Conservation (phyloP, 225 moss, liverwort and hornwort genomes). For the Anthoceros angustus region DNA sequence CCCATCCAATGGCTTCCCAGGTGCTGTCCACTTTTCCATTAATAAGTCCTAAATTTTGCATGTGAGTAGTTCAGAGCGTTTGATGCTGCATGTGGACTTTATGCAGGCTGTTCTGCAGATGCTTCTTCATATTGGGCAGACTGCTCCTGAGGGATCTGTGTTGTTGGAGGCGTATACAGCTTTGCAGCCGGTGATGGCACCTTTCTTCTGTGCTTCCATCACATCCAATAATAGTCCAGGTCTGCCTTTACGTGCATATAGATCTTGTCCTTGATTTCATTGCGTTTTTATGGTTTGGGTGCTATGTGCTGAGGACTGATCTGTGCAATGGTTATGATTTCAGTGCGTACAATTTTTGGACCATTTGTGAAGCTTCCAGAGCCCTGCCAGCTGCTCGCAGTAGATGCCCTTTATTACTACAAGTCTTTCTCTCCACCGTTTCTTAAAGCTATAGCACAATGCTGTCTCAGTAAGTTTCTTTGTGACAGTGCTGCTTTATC, state of each 20-base stretch:
- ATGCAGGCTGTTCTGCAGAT: constrained; percentile 82
- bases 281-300: too few species aligned
- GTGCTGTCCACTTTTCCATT: constrained; percentile 9
- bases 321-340: neutral
- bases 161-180: constrained; percentile 47
- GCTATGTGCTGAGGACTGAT: neutral
- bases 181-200: constrained; percentile 77
- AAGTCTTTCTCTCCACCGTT: constrained; percentile 49
- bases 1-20: constrained; percentile 56
- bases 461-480: constrained; percentile 53
- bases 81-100: neutral
- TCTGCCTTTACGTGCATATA: neutral
- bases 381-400: constrained; percentile 60
- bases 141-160: constrained; percentile 52
- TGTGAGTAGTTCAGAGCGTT: neutral
- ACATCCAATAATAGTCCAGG: constrained; percentile 24
- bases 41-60: neutral
- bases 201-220: constrained; percentile 78
- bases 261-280: neutral
- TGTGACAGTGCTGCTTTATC: neutral
- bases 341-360: constrained; percentile 70
- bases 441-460: constrained; percentile 62
- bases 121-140: constrained; percentile 66
- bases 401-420: constrained; percentile 56
- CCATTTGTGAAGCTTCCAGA: constrained; percentile 69